Percentiles rank a stretch among this genome's conserved stretches.
Conservation (phyloP, 2,329 filamentous ascomycete genomes). For the Cordyceps militaris region DNA sequence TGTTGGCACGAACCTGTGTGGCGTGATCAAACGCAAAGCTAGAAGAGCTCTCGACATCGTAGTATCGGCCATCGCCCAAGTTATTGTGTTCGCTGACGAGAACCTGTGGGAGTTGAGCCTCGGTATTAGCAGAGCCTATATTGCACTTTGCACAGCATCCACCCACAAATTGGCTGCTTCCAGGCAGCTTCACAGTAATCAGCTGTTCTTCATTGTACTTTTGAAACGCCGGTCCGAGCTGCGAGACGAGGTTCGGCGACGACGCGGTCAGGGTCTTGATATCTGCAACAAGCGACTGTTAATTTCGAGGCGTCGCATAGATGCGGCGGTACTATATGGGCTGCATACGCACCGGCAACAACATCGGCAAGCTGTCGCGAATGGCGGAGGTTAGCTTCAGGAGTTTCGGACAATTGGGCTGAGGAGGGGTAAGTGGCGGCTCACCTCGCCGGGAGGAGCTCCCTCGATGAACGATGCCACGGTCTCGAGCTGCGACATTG, state of each 20-base stretch:
- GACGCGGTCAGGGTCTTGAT: constrained; percentile 79
- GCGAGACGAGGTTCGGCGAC: constrained; percentile 58
- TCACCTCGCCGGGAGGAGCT: constrained; percentile 92
- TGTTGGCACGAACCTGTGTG: constrained; percentile 51
- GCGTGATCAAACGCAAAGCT: constrained; percentile 85
- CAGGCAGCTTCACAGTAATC: constrained; percentile 79
- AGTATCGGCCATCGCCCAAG: constrained; percentile 76
- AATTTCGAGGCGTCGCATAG: background rate
- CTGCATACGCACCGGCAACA: constrained; percentile 59
- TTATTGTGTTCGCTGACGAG: constrained; percentile 83
- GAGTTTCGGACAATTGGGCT: constrained; percentile 15
- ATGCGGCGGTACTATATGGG: too few species aligned
- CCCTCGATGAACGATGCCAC: constrained; percentile 86
- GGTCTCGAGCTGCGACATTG: constrained; percentile 33
- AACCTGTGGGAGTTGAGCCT: constrained; percentile 43
- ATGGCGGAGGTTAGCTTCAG: constrained; percentile 22
- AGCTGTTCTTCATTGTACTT: constrained; percentile 97
- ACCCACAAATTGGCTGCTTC: constrained; percentile 57
- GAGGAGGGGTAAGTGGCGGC: constrained; percentile 20
- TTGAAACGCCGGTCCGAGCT: constrained; percentile 76
- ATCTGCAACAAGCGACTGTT: constrained; percentile 45
- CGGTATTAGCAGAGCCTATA: background rate
- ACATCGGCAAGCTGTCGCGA: constrained; percentile 70
- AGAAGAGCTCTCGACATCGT: constrained; percentile 78
- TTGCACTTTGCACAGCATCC: background rate